phyloP scores from a whole-genome alignment of 2,329 filamentous ascomycete genomes.

The Ophioceras dolichostomum region DNA sequence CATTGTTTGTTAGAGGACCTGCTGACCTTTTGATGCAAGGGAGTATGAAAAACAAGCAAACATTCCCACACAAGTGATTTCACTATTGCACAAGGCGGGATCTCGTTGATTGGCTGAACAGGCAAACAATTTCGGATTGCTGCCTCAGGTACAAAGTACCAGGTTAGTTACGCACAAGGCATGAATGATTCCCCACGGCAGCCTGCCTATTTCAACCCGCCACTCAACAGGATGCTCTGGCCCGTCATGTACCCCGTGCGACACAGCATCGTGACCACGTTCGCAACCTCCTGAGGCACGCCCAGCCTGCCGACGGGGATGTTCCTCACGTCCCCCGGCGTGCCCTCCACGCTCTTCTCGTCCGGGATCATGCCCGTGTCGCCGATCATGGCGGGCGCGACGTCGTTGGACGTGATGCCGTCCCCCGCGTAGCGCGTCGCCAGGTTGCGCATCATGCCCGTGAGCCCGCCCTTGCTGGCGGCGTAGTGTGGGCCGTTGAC shows the following conservation, averaged over 20 bases:
- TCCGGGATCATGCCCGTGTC: constrained; percentile 51
- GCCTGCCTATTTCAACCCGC: constrained; percentile 38
- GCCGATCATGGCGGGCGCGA: constrained; percentile 58
- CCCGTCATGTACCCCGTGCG: constrained; percentile 49
- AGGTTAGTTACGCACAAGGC: too few species aligned
- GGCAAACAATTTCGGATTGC: too few species aligned
- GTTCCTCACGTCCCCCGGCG: constrained; percentile 44
- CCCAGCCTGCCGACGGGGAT: constrained; percentile 48
- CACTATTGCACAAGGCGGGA: too few species aligned
- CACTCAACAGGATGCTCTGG: constrained; percentile 39
- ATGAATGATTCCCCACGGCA: too few species aligned
- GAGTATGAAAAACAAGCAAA: too few species aligned
- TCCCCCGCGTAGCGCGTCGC: constrained; percentile 43
- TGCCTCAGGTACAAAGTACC: too few species aligned
- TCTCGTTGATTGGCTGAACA: too few species aligned
- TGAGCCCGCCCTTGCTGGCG: constrained; percentile 49
- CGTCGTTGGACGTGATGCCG: constrained; percentile 55
- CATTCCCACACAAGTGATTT: too few species aligned
- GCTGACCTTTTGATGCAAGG: too few species aligned
- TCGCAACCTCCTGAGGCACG: constrained; percentile 45
- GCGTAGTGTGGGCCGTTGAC: constrained; percentile 52
- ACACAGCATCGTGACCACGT: constrained; percentile 47
- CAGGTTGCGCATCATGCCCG: constrained; percentile 54
- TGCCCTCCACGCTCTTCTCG: constrained; percentile 33
- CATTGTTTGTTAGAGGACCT: too few species aligned